These are phyloP conservation scores for Psidium friedrichsthalianum DNA, from an alignment of 345 rosid species.

Conservation along the genomic window DNA sequence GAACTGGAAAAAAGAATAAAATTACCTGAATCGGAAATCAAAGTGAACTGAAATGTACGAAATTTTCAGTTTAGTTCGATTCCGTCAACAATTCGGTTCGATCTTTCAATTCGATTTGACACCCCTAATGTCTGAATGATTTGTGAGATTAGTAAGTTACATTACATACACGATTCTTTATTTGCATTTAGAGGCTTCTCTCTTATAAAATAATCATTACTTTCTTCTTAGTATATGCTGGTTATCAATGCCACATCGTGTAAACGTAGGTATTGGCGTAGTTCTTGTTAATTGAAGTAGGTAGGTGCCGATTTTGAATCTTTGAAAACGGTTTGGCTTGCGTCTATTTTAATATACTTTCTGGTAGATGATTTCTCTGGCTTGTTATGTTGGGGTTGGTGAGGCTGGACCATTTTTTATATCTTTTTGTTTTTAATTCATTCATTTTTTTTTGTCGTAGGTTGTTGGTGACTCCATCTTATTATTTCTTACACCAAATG, in stretches of 20 bases:
- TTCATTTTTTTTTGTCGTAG: not conserved
- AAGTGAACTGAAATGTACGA: too few species aligned
- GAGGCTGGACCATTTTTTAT: not conserved
- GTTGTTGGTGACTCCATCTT: not conserved
- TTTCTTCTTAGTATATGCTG: not conserved
- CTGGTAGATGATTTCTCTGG: not conserved
- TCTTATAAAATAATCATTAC: not conserved
- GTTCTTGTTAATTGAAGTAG: not conserved
- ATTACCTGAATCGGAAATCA: too few species aligned
- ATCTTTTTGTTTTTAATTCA: not conserved
- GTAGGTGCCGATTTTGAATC: not conserved
- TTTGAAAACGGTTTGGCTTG: not conserved
- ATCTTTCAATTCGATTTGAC: too few species aligned
- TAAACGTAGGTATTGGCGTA: not conserved
- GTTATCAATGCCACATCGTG: too few species aligned
- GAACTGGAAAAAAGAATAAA: too few species aligned
- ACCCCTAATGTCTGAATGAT: too few species aligned
- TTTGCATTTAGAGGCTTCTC: not conserved
- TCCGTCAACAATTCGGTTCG: too few species aligned
- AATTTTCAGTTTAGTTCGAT: too few species aligned
- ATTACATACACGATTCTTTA: accelerated
- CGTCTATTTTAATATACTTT: not conserved
- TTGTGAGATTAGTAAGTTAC: not conserved
- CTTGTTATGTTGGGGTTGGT: not conserved
- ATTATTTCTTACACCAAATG: not conserved